Conservation (phyloP, 2,329 filamentous ascomycete species). For the Penicillium sp. region DNA sequence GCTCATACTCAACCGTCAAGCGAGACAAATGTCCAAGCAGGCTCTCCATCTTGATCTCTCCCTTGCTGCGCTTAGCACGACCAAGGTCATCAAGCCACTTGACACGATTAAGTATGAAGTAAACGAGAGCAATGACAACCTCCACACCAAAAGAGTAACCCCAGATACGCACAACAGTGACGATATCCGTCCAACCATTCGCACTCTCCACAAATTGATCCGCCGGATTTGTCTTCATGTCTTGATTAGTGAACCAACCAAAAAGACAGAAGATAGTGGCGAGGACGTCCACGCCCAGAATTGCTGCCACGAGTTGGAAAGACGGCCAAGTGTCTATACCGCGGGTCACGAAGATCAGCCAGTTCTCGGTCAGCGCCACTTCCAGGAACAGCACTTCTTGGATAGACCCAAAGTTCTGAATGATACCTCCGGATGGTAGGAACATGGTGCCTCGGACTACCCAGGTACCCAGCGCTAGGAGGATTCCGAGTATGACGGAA, state of each 20-base stretch:
- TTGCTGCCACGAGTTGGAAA: conserved; percentile 68
- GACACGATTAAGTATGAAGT: conserved; percentile 48
- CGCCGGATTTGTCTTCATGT: conserved; percentile 31
- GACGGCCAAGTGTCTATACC: conserved; percentile 72
- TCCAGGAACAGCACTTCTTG: conserved; percentile 83
- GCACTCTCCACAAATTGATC: conserved; percentile 34
- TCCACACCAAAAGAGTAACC: conserved; percentile 51
- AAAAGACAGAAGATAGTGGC: conserved; percentile 74
- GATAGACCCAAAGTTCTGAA: conserved; percentile 71
- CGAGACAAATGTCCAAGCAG: conserved; percentile 50
- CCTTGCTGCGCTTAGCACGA: conserved; percentile 46
- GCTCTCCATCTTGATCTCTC: conserved; percentile 52
- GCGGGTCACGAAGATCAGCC: conserved; percentile 94
- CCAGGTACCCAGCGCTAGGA: conserved; percentile 72
- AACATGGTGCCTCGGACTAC: conserved; percentile 69
- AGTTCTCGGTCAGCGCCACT: conserved; percentile 90
- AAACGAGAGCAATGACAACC: conserved; percentile 52
- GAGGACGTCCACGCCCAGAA: conserved; percentile 67
- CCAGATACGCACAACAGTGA: conserved; percentile 53
- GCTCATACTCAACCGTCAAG: conserved; percentile 50
- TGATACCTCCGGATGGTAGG: conserved; percentile 67
- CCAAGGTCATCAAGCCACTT: conserved; percentile 48
- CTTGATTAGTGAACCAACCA: conserved; percentile 66
- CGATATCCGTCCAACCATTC: conserved; percentile 59
- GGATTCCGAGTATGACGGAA: conserved; percentile 55